A percentile compares a stretch with the other conserved stretches of the same genome.
Conservation (phyloP, 306 rosid species). For the Pyrus communis region DNA sequence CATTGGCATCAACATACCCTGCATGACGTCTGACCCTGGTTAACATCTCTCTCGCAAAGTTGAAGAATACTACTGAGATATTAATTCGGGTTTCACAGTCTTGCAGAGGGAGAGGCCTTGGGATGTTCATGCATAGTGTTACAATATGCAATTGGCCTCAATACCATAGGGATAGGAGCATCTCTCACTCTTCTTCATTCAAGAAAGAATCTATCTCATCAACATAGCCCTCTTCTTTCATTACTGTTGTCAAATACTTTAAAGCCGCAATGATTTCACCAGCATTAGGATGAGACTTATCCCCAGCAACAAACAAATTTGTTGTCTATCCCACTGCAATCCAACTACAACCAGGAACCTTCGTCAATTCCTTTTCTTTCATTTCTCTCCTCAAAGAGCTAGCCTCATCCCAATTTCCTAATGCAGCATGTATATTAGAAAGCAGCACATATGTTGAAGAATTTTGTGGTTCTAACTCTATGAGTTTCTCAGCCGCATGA, state of each 20-base stretch:
- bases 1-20: not conserved
- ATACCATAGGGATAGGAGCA: not conserved
- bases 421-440: constrained; percentile 57
- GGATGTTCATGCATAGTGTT: not conserved
- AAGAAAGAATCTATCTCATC: constrained; percentile 5
- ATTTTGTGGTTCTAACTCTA: constrained; percentile 48
- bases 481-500: constrained; percentile 58
- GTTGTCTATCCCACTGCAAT: constrained; percentile 51
- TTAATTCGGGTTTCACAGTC: not conserved
- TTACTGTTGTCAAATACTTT: constrained; percentile 36
- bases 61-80: not conserved
- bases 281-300: constrained; percentile 35
- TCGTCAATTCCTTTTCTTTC: constrained; percentile 55
- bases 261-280: constrained; percentile 37
- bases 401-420: constrained; percentile 66
- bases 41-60: not conserved
- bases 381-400: constrained; percentile 52
- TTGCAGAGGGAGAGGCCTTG: not conserved
- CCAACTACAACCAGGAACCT: constrained; percentile 77
- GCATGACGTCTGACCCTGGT: not conserved
- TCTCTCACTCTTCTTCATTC: constrained; percentile 6
- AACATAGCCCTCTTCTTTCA: constrained; percentile 31
- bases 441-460: constrained; percentile 68
- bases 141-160: not conserved
- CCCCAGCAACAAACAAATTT: constrained; percentile 45